Evolutionary conservation across 1,284 basidiomycete species (phyloP).

Genomic region (Athelia psychrophila): DNA sequence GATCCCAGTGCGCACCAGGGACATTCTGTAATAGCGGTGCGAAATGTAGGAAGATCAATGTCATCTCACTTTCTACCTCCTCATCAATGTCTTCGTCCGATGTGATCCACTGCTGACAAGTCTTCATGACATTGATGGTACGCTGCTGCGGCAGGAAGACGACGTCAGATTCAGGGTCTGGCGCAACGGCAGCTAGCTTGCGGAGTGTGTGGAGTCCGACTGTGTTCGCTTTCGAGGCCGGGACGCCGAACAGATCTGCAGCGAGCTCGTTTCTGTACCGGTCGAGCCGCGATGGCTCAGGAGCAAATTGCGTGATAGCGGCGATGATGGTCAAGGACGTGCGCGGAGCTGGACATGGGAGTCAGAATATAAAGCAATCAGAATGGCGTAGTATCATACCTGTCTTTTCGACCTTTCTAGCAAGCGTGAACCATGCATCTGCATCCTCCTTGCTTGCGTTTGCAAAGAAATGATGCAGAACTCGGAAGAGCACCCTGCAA

Average conservation of each 20-base stretch:
- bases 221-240: constrained; percentile 57
- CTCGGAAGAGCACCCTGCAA: constrained; percentile 53
- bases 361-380: constrained; percentile 4
- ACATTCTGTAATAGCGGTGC: constrained; percentile 89
- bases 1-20: constrained; percentile 87
- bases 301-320: constrained; percentile 58
- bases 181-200: constrained; percentile 75
- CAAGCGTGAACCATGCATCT: constrained; percentile 74
- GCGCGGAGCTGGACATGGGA: constrained; percentile 51
- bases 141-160: constrained; percentile 87
- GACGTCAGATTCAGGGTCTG: constrained; percentile 74
- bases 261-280: constrained; percentile 91
- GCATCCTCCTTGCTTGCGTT: constrained; percentile 63
- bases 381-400: constrained; percentile 36
- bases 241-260: constrained; percentile 72
- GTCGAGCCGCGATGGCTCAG: constrained; percentile 73
- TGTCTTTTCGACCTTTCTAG: constrained; percentile 56
- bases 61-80: constrained; percentile 76
- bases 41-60: constrained; percentile 73
- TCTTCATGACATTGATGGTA: constrained; percentile 87
- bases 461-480: constrained; percentile 60
- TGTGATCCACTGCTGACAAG: constrained; percentile 81
- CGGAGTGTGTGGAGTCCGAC: constrained; percentile 72
- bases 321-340: constrained; percentile 64
- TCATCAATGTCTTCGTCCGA: constrained; percentile 75